Base-by-base conservation (phyloP, 192 early-diverging fungal genomes). In the Coemansia umbellata region DNA sequence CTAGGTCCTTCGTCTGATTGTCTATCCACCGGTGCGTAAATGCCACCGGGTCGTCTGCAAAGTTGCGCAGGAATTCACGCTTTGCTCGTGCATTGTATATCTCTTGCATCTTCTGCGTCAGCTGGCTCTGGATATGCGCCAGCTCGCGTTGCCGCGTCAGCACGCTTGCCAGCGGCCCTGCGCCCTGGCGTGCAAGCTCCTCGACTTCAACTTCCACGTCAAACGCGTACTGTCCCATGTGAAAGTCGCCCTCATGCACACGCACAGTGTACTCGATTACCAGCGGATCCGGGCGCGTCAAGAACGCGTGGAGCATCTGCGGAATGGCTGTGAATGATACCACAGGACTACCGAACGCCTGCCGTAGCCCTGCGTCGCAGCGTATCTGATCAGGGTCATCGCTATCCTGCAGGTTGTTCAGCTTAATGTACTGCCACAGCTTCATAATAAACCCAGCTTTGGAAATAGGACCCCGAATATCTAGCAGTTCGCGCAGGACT, bases 371-470 rank as follows among this genome's bases (percentile, higher is more conserved):
- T 7, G 78, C 78, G 67, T 98, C 90, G 67, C 88, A 90, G 55
- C 89, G 86, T 42, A 98, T 90, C 21, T 85, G 69, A 42, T 89
- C 69, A 58, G 92, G 91, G 66, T 98, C 93, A 32, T 94, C 89
- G 11, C 78, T 55, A 62, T 95, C 93, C 78, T 95, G 94, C 44
- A 98, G 70, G 37, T 88, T 87, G 69, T 98, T 83, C 45, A 82
- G 66, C 86, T 91, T 95, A 56, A 98, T 87, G 60, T 98, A 98
- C 66, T 98, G 90, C 94, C 94, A 96, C 39, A 98, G 63, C 36
- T 85, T 86, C 81, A 87, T 85, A 47, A 95, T 87, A 37, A 94
- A 85, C 5, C 51, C 57, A 9, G 56, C 62, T 32, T 69, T 64
- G 55, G 63, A 54, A 11, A 63, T 44, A 1, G 62, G 33, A 0